Base-by-base conservation (phyloP, 768 basidiomycete species). In the Kwoniella sp. region DNA sequence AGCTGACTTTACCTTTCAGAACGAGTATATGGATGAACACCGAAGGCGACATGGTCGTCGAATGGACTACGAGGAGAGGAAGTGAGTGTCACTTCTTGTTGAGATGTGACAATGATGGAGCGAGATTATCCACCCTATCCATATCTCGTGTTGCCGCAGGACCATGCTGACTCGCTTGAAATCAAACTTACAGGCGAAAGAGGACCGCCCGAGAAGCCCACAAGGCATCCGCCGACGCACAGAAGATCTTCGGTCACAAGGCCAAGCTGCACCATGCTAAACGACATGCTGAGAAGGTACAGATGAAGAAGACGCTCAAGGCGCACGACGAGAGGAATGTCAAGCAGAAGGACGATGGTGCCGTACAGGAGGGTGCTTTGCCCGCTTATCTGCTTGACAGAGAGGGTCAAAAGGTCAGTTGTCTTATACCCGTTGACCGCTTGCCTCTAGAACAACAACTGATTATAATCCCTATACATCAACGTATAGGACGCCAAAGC, bases 21-120 rank as follows among this genome's bases (percentile, higher is more conserved):
- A 98, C 85, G 94, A 97, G 81, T 97, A 98, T 82, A 98, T 99
- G 82, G 95, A 98, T 82, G 95, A 99, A 84, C 90, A 92, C 78
- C 94, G 97, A 82, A 93, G 92, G 83, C 89, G 93, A 58, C 91
- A 97, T 86, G 95, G 95, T 79, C 87, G 93, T 72, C 87, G 93
- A 78, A 84, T 97, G 84, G 94, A 99, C 84, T 87, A 95, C 82
- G 93, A 90, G 82, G 96, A 99, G 84, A 87, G 88, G 76, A 95
- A 90, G 92, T 95, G 79, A 72, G 91, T 23, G 29, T 48, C 52
- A 26, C 50, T 30, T 17, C 55, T n/a, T 12, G 30, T 13, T 30
- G 28, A 15, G 5, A 25, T 28, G 34, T 17, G 1, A 11, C 55
- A 45, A 3, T 45, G 34, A 37, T 37, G 34, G 34, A 37, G 5